Evolutionary conservation across 176 grass and related monocot genomes (phyloP), one percentile per base, ranked within the genome.

Genomic region (Stipa capillata): DNA sequence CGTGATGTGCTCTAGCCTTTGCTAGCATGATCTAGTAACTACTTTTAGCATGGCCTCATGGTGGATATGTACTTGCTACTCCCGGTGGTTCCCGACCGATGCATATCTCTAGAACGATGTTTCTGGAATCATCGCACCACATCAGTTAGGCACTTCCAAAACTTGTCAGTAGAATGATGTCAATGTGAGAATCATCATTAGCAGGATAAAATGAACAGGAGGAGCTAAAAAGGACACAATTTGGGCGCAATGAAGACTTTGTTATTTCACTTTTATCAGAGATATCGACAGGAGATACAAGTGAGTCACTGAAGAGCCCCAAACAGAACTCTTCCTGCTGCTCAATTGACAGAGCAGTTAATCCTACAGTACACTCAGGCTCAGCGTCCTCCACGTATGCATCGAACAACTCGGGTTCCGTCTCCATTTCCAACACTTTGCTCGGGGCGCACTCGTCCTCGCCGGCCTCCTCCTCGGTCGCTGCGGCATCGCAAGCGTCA

Each of bases 211-310:
- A 18, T 3, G 40, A 57, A 17, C 35, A 34, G 0, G 43, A 59
- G 2, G 13, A n/a, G 28, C 13, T 13, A 12, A 69, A 61, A 12
- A 8, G 32, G 18, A 65, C 59, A 40, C 18, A 27, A 11, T 81
- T 71, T 39, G 8, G n/a, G 44, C 3, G 76, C 42, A 76, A 85
- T 45, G 70, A 9, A 13, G 53, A 5, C 17, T 55, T 59, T 69
- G 70, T 68, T 50, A 76, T 80, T 85, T 78, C 79, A 83, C 40
- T 85, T 63, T 18, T 16, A 70, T 15, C 23, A 75, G 33, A 36
- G 41, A 8, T 21, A 0, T 43, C 16, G 7, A 65, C 20, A 53
- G 13, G 0, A 55, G 71, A 31, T 85, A 63, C 77, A 80, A 24
- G 3, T 15, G 61, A 51, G 56, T 75, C 41, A 54, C 60, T 23